Conservation (phyloP, 2,329 filamentous ascomycete species). For the Penicillium sp. region DNA sequence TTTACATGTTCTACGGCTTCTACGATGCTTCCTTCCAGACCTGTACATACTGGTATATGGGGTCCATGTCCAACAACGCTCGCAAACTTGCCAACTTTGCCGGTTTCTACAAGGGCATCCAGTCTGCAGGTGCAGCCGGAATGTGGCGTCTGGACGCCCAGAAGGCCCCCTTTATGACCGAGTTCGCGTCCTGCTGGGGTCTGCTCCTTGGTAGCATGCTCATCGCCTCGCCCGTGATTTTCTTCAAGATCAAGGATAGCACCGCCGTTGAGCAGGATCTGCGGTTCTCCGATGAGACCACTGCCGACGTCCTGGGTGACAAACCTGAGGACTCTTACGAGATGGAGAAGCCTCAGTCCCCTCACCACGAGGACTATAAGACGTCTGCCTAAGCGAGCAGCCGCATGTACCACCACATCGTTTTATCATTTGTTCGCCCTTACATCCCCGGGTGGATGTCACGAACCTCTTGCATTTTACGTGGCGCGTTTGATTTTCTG, state of each 20-base stretch:
- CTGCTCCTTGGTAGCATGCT: conserved; percentile 71
- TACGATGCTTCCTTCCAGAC: conserved; percentile 91
- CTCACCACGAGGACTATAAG: conserved; percentile 8
- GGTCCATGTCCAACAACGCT: conserved; percentile 85
- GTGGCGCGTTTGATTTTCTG: conserved; percentile 11
- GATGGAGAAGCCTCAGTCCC: conserved; percentile 18
- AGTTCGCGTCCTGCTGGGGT: conserved; percentile 75
- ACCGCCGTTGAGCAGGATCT: conserved; percentile 78
- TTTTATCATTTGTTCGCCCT: conserved; percentile 2
- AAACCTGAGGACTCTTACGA: conserved; percentile 17
- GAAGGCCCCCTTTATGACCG: conserved; percentile 63
- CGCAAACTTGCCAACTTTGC: conserved; percentile 90
- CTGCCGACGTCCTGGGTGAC: conserved; percentile 61
- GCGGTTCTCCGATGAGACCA: conserved; percentile 78
- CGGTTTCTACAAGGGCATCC: conserved; percentile 86
- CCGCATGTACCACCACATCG: conserved; percentile 6
- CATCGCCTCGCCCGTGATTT: conserved; percentile 75
- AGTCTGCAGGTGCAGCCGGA: conserved; percentile 76
- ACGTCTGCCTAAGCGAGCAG: not conserved
- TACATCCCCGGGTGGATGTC: not conserved
- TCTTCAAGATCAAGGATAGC: conserved; percentile 76
- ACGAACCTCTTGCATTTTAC: conserved; percentile 13
- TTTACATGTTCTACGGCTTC: conserved; percentile 88
- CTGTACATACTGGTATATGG: conserved; percentile 93
- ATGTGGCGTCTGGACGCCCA: conserved; percentile 59